Evolutionary conservation across 371 early-diverging fungal species (phyloP).

Genomic region (Mortierella polycephala): DNA sequence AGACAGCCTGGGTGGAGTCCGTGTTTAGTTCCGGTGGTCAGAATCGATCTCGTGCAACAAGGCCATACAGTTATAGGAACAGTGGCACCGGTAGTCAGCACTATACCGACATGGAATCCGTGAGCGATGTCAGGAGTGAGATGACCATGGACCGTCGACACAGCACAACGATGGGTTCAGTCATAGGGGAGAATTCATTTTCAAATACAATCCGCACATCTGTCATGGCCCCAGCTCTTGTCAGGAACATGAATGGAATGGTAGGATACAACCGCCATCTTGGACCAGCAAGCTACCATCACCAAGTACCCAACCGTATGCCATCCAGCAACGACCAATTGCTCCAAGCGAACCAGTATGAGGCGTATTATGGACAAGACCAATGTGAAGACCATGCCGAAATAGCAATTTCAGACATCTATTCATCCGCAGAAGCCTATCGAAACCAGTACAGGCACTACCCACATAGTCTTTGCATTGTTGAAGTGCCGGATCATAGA

Average conservation of each 20-base stretch:
- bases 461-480: neutral
- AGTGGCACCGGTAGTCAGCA: neutral
- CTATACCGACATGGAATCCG: slow-evolving; percentile 16
- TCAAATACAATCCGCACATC: slow-evolving; percentile 6
- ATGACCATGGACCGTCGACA: slow-evolving; percentile 10
- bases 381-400: slow-evolving; percentile 8
- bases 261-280: neutral
- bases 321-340: neutral
- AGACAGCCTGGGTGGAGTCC: slow-evolving; percentile 28
- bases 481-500: neutral
- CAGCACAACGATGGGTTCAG: neutral
- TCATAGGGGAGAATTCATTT: neutral
- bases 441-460: neutral
- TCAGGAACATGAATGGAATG: neutral
- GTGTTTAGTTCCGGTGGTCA: slow-evolving; percentile 12
- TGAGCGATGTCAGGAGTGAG: slow-evolving; percentile 12
- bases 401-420: neutral
- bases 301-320: no score
- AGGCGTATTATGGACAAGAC: slow-evolving; percentile 15
- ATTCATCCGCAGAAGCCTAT: neutral
- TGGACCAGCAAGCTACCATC: no score
- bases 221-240: slow-evolving; percentile 4
- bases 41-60: neutral
- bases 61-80: neutral
- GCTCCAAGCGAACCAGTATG: slow-evolving; percentile 2